These are phyloP conservation scores for Xylariaceae sp. DNA, from an alignment of 2,329 filamentous ascomycete genomes.

Conservation along the genomic window DNA sequence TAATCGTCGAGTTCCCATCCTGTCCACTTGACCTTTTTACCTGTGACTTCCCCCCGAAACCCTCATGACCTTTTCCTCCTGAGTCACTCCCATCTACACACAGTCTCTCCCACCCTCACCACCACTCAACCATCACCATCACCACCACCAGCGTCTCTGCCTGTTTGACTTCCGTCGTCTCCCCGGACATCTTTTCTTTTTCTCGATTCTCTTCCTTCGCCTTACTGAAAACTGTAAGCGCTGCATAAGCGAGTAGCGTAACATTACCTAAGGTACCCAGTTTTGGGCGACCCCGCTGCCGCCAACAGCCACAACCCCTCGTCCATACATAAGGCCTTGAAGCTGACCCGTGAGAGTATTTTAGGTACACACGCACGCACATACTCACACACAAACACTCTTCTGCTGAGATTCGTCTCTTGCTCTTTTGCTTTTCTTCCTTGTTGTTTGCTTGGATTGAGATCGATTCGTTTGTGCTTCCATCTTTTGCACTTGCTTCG, in stretches of 20 bases:
- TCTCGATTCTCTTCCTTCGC: background rate
- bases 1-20: background rate
- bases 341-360: background rate
- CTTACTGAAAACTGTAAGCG: background rate
- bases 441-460: background rate
- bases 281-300: background rate
- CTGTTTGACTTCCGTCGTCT: too few relatives aligned
- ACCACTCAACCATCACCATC: background rate
- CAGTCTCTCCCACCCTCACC: background rate
- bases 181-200: background rate
- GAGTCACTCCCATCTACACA: background rate
- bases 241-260: background rate
- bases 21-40: constrained; percentile 16
- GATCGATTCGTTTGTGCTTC: background rate
- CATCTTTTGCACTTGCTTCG: background rate
- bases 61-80: constrained; percentile 17
- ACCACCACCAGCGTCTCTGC: too few relatives aligned
- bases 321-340: background rate
- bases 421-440: background rate
- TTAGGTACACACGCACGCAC: background rate
- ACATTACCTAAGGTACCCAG: background rate
- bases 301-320: background rate
- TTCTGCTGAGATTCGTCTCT: background rate
- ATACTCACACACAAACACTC: background rate
- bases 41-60: constrained; percentile 5